Conservation (phyloP, 768 basidiomycete species). For the Termitomyces sp. region DNA sequence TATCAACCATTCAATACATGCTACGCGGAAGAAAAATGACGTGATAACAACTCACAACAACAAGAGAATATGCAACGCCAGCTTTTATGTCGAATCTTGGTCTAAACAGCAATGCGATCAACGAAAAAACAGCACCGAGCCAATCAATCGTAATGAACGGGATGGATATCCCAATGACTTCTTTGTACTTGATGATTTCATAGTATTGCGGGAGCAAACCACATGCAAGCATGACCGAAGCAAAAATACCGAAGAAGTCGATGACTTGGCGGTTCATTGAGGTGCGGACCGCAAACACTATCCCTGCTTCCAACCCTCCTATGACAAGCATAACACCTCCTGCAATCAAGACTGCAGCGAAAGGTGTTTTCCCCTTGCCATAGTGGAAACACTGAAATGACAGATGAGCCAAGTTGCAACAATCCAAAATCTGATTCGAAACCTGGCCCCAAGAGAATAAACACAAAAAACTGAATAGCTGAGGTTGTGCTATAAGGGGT, state of each 20-base stretch:
- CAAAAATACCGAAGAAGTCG: conserved; percentile 55
- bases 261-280: conserved; percentile 28
- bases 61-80: conserved; percentile 53
- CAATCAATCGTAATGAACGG: conserved; percentile 67
- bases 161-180: conserved; percentile 65
- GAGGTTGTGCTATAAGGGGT: conserved; percentile 65
- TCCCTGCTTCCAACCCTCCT: conserved; percentile 52
- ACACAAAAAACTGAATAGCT: conserved; percentile 54
- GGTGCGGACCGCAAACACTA: conserved; percentile 56
- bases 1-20: not conserved
- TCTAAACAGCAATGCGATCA: conserved; percentile 65
- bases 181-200: conserved; percentile 62
- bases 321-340: conserved; percentile 35
- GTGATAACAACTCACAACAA: conserved; percentile 39
- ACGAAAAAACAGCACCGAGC: conserved; percentile 64
- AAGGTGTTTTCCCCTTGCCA: conserved; percentile 31
- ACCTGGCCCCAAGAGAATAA: conserved; percentile 68
- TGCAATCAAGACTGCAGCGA: conserved; percentile 28
- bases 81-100: conserved; percentile 57
- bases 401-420: no score
- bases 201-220: conserved; percentile 59
- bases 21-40: no score
- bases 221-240: conserved; percentile 51
- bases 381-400: conserved; percentile 52
- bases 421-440: conserved; percentile 6